Evolutionary conservation across 2,329 filamentous ascomycete species (phyloP).

Genomic region (Aspergillus fumigatus): DNA sequence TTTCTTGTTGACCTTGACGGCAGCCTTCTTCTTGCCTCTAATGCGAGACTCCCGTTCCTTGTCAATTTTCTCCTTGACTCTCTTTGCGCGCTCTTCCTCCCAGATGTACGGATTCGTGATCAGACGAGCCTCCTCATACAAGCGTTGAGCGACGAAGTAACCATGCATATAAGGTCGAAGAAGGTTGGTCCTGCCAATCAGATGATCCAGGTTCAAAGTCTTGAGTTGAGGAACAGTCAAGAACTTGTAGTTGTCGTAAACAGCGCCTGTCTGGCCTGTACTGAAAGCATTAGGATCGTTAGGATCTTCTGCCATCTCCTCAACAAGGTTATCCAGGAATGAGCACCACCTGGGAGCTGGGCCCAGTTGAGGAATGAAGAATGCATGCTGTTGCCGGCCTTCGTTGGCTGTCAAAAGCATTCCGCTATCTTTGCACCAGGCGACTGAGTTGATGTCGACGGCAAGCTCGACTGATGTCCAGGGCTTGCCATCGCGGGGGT

Average conservation of each 20-base stretch:
- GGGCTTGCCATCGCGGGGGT: constrained; percentile 71
- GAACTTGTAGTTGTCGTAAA: constrained; percentile 99
- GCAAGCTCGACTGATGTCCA: constrained; percentile 96
- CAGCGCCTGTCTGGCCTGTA: constrained; percentile 55
- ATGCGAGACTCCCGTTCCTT: constrained; percentile 96
- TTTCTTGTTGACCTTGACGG: constrained; percentile 77
- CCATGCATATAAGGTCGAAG: constrained; percentile 98
- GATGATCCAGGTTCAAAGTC: constrained; percentile 77
- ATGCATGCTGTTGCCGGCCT: constrained; percentile 88
- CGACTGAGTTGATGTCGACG: constrained; percentile 91
- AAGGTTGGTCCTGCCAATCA: constrained; percentile 85
- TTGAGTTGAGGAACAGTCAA: constrained; percentile 82
- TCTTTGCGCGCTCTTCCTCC: constrained; percentile 87
- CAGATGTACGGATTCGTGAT: constrained; percentile 92
- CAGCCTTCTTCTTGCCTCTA: constrained; percentile 85
- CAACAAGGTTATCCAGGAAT: constrained; percentile 94
- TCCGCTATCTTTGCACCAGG: constrained; percentile 84
- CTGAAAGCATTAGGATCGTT: constrained; percentile 57
- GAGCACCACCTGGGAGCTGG: constrained; percentile 93
- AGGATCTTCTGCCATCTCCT: constrained; percentile 89
- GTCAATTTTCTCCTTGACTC: constrained; percentile 90
- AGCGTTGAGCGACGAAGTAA: constrained; percentile 90
- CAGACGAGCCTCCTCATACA: constrained; percentile 91
- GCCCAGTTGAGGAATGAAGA: constrained; percentile 90
- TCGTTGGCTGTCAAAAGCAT: constrained; percentile 98